Base-by-base conservation (phyloP, 2,329 filamentous ascomycete genomes). In the Colletotrichum somersetense region DNA sequence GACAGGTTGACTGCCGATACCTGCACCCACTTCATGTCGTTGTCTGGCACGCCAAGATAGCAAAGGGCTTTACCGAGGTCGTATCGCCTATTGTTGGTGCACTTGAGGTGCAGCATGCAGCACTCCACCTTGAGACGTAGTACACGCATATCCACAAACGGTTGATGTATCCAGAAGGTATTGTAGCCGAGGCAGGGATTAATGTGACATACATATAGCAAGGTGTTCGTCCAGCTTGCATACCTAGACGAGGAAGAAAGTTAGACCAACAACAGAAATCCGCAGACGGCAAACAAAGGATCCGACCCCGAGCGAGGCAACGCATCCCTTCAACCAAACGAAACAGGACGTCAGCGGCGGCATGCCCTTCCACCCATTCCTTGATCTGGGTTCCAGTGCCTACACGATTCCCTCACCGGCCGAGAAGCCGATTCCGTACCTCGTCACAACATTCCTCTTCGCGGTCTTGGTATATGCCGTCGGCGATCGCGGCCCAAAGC, bases 381-480 rank as follows among this genome's bases (percentile, higher is more conserved):
- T 57, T 42, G 57, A 71, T 6, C 12, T 67, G 50, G 57, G 64
- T 7, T 26, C 62, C 23, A 42, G 63, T 20, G 1, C 50, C 16
- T 67, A 67, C 50, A 62, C 63, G 8, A 63, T 68, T 30, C 64
- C 68, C 18, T 68, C 35, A 40, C 68, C 68, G 8, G n/a, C 52
- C 10, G 68, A 68, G 3, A 53, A 62, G 26, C 68, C 68, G 6
- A 46, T 63, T 16, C 42, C 64, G 5, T 63, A 71, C 23, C 20
- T 71, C 44, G 44, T 46, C n/a, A 55, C 53, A 1, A 38, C 52
- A 8, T 40, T 71, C 8, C 33, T 71, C 10, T 68, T 68, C 30
- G 7, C 52, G 2, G 7, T 42, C n/a, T 10, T 71, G 42, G 46
- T 55, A 12, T 71, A 68, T 30, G 52, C 57, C 11, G 23, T 71